Evolutionary conservation across 163 green algal genomes (phyloP).

Genomic region (Scenedesmus sp.): DNA sequence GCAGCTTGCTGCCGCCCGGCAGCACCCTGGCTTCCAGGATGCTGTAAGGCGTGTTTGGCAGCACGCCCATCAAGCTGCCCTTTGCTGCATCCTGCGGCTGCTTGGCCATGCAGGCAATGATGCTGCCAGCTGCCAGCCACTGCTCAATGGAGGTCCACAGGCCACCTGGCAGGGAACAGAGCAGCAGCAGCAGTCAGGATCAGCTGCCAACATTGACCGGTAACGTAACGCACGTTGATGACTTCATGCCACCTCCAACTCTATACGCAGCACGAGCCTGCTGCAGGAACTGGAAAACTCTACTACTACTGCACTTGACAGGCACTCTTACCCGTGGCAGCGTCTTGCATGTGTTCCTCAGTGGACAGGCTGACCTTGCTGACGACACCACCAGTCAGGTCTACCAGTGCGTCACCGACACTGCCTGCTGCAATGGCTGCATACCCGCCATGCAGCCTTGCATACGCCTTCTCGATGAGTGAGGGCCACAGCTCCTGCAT

Average conservation of each 20-base stretch:
- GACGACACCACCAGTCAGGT: constrained; percentile 34
- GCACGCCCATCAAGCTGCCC: neutral
- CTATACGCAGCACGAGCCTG: too few species aligned
- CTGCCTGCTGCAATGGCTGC: neutral
- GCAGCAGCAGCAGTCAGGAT: neutral
- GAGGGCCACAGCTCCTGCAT: constrained; percentile 77
- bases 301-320: neutral
- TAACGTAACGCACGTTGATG: too few species aligned
- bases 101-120: constrained; percentile 55
- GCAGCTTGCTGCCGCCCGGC: constrained; percentile 35
- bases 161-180: neutral
- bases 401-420: constrained; percentile 17
- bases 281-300: too few species aligned
- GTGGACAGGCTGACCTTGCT: neutral
- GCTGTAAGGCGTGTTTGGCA: constrained; percentile 36
- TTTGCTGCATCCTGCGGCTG: constrained; percentile 11
- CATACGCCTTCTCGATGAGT: constrained; percentile 83
- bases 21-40: constrained; percentile 41
- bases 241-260: too few species aligned
- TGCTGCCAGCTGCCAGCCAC: constrained; percentile 50
- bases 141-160: constrained; percentile 16
- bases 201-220: too few species aligned
- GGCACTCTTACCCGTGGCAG: neutral
- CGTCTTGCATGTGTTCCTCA: constrained; percentile 4
- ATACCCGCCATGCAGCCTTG: constrained; percentile 63